These are phyloP conservation scores for Kockovaella imperatae DNA, from an alignment of 768 basidiomycete genomes.

Conservation along the genomic window DNA sequence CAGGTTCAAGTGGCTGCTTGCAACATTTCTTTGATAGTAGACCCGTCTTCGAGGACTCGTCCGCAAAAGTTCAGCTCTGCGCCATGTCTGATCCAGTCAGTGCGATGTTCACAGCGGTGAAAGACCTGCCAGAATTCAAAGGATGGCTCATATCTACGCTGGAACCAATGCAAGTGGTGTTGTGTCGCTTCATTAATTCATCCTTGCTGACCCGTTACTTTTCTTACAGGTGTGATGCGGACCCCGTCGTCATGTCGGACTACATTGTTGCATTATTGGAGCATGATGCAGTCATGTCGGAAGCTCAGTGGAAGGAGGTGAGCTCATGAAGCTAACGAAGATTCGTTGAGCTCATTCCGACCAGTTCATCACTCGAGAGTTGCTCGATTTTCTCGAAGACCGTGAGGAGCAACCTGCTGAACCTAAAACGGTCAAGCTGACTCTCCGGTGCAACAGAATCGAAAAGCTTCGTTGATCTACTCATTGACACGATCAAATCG, in stretches of 20 bases:
- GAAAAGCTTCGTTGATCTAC: conserved; percentile 66
- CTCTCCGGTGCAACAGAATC: conserved; percentile 52
- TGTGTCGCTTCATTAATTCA: conserved; percentile 3
- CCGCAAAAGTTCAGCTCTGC: no score
- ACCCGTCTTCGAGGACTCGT: no score
- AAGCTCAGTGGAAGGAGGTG: conserved; percentile 72
- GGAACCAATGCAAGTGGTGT: conserved; percentile 71
- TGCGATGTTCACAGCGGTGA: conserved; percentile 37
- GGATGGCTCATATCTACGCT: conserved; percentile 82
- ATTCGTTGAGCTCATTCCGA: conserved; percentile 6
- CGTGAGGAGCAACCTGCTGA: conserved; percentile 49
- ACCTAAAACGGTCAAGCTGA: background rate
- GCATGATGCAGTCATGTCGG: conserved; percentile 63
- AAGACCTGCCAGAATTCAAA: conserved; percentile 57
- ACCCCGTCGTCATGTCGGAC: conserved; percentile 84
- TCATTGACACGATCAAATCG: conserved; percentile 65
- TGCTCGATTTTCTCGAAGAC: conserved; percentile 89
- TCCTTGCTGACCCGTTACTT: conserved; percentile 1
- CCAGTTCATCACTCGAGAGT: conserved; percentile 54
- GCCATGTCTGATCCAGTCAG: no score
- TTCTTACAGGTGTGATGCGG: conserved; percentile 70
- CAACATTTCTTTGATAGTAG: no score
- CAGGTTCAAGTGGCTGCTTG: no score
- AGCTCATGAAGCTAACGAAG: conserved; percentile 2
- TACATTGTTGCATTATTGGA: conserved; percentile 89